Base-by-base conservation (phyloP, 495 filamentous ascomycete genomes). In the Penicillium dipodomyicola region DNA sequence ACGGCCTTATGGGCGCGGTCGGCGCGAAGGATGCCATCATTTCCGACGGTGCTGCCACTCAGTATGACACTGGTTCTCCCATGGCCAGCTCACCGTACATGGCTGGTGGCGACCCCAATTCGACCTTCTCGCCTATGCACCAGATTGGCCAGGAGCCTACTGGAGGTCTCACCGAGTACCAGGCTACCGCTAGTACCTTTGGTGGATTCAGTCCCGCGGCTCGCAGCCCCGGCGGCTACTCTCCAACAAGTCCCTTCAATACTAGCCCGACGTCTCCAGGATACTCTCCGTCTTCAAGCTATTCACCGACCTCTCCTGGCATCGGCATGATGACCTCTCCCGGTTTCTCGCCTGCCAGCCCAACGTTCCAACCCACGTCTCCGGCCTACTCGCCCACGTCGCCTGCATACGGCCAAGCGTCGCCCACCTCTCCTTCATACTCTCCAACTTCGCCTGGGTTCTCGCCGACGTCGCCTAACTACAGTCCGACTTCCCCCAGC, bases 21-120 rank as follows among this genome's bases (percentile, higher is more conserved):
- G 82, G 84, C 7, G 79, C 85, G 44, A 92, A 89, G 73, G 87
- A 86, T 54, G 79, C 78, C 27, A 82, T 86, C 49, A 68, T 79
- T 32, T 78, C 85, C 39, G 91, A 92, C 54, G 94, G 94, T 59
- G 89, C 91, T 41, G 88, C 91, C 22, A 99, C 94, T 19, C 95
- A 95, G 7, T 99, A 99, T 69, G 94, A 96, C 63, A 87, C 84
- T 42, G 89, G 87, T 51, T 97, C 94, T 25, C 94, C 94, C 7
- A 84, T 92, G 80, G 84, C 85, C 30, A 92, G 92, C 61, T 86
- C 81, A 52, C 85, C 85, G 14, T 89, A 86, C 72, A 78, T 88
- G 58, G 82, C 87, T 56, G 88, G 89, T 7, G 87, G 90, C 27
- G 88, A 91, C 62, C 87, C 87, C 52, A 86, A 88, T 64, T 87